A percentile compares a stretch with the other conserved stretches of the same genome.
Evolutionary conservation across 805 yeast genomes (phyloP).

Genomic region (Myxozyma vanderwaltii): DNA sequence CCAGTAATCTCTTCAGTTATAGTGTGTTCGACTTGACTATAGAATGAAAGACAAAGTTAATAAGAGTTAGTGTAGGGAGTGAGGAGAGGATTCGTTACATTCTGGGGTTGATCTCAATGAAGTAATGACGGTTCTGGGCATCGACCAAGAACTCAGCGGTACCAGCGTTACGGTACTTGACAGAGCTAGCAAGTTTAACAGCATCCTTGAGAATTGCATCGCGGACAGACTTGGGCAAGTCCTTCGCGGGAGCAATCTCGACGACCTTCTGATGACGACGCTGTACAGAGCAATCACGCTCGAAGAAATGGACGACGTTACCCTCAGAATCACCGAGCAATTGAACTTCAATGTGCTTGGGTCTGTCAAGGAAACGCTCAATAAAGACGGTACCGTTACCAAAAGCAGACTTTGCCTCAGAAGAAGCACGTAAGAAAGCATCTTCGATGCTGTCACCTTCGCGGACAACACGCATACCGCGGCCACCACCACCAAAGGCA

Average conservation of each 20-base stretch:
- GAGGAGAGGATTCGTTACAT: too few relatives aligned
- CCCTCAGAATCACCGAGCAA: slow-evolving; percentile 91
- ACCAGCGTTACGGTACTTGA: slow-evolving; percentile 95
- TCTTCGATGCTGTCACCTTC: slow-evolving; percentile 92
- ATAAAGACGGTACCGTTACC: slow-evolving; percentile 98
- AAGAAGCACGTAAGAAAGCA: slow-evolving; percentile 89
- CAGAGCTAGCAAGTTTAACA: slow-evolving; percentile 82
- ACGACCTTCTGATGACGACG: slow-evolving; percentile 99
- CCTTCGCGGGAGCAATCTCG: slow-evolving; percentile 96
- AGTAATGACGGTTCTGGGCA: slow-evolving; percentile 89
- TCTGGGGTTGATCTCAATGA: slow-evolving; percentile 97
- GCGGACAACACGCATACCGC: slow-evolving; percentile 99
- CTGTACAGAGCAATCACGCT: slow-evolving; percentile 99
- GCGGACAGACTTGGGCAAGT: slow-evolving; percentile 77
- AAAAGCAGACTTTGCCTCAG: slow-evolving; percentile 93
- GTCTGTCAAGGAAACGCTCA: slow-evolving; percentile 91
- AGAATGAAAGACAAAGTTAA: too few relatives aligned
- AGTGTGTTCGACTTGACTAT: slow-evolving; percentile 92
- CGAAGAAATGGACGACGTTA: slow-evolving; percentile 91
- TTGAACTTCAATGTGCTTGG: slow-evolving; percentile 98
- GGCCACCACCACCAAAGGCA: slow-evolving; percentile 99
- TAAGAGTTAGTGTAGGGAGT: too few relatives aligned
- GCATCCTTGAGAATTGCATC: slow-evolving; percentile 94
- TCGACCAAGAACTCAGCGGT: slow-evolving; percentile 98
- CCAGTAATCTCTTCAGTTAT: slow-evolving; percentile 99